Evolutionary conservation across 441 rosid species (phyloP).

Genomic region (Mallotus japonicus): DNA sequence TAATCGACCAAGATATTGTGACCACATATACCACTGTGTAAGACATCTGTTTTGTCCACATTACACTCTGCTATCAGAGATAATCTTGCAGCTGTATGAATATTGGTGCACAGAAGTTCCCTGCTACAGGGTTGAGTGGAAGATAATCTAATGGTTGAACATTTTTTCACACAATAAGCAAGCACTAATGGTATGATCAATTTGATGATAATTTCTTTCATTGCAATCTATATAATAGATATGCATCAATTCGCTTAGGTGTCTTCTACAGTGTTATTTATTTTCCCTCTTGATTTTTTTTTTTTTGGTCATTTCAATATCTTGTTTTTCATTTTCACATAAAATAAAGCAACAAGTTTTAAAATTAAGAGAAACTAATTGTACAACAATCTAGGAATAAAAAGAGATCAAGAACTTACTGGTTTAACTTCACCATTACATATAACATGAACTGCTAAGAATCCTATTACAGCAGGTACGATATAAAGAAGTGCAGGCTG

Average conservation of each 20-base stretch:
- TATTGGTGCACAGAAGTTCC: background rate
- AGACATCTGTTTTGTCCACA: background rate
- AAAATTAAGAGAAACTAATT: background rate
- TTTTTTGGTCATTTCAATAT: too few relatives aligned
- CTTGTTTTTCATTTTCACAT: background rate
- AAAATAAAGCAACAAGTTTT: background rate
- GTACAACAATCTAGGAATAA: background rate
- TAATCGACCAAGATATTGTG: too few relatives aligned
- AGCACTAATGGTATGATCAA: too few relatives aligned
- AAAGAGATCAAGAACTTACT: conserved; percentile 45
- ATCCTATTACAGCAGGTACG: conserved; percentile 89
- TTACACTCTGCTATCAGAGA: background rate
- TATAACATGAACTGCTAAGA: conserved; percentile 79
- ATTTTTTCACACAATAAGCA: background rate
- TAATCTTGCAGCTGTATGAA: background rate
- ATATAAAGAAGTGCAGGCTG: conserved; percentile 97
- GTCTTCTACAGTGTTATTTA: background rate
- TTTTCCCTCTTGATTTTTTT: background rate
- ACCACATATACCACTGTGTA: too few relatives aligned
- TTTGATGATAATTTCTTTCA: too few relatives aligned
- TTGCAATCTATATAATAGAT: too few relatives aligned
- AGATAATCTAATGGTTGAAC: background rate
- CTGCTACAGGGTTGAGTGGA: too few relatives aligned
- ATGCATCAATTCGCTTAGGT: background rate
- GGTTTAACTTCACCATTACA: conserved; percentile 91